Percentiles rank a stretch among this genome's conserved stretches.
phyloP scores from a whole-genome alignment of 176 grass and related monocot species.

The Thalia dealbata region DNA sequence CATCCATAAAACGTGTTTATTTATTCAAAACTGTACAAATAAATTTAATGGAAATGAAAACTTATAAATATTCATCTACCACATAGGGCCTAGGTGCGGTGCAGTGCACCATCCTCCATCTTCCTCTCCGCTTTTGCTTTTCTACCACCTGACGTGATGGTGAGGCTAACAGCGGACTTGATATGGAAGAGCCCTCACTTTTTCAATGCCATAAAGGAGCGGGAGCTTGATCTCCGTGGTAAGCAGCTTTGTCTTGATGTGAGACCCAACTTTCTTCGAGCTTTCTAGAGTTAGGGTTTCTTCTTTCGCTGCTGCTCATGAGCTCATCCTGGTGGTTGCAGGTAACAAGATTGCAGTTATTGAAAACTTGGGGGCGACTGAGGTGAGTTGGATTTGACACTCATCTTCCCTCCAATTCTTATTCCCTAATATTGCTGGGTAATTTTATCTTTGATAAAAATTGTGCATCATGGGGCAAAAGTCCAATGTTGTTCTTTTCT shows the following conservation, averaged over 20 bases:
- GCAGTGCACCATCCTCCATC: too few species aligned
- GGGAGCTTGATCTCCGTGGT: conserved; percentile 85
- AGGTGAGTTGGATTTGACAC: conserved; percentile 39
- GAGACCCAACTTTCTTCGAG: neutral
- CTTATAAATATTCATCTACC: too few species aligned
- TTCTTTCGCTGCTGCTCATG: neutral
- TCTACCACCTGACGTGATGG: conserved; percentile 26
- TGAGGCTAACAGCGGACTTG: conserved; percentile 81
- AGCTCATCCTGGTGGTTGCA: conserved; percentile 11
- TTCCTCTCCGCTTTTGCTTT: too few species aligned
- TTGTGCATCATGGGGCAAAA: too few species aligned
- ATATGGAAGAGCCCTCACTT: conserved; percentile 99
- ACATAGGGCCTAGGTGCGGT: too few species aligned
- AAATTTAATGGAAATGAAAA: too few species aligned
- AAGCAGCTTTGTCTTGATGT: neutral
- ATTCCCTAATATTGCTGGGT: too few species aligned
- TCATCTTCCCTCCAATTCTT: too few species aligned
- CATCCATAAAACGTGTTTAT: too few species aligned
- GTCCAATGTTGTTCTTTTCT: too few species aligned
- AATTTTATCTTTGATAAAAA: too few species aligned
- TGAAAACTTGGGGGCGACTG: conserved; percentile 85
- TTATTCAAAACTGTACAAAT: too few species aligned
- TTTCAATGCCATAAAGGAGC: conserved; percentile 94
- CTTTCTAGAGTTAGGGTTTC: neutral
- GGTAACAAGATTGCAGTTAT: conserved; percentile 93